phyloP scores from a whole-genome alignment of 2,329 filamentous ascomycete genomes.

The Fusarium cyanostomum region DNA sequence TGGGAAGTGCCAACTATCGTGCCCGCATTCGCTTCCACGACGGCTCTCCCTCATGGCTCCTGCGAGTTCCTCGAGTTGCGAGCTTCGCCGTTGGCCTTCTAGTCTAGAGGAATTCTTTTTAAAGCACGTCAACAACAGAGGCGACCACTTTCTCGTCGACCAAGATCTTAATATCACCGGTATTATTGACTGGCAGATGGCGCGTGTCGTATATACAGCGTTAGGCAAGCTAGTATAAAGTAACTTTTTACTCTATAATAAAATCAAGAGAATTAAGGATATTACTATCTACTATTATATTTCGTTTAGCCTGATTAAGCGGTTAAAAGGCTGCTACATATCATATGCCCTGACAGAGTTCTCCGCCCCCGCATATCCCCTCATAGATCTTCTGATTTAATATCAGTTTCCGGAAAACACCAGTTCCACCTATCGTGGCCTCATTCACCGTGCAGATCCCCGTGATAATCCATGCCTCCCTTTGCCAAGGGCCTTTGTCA shows the following conservation, averaged over 20 bases:
- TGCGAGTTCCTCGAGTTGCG: slow-evolving; percentile 36
- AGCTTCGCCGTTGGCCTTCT: slow-evolving; percentile 21
- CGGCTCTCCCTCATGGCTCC: slow-evolving; percentile 40
- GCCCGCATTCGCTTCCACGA: slow-evolving; percentile 43
- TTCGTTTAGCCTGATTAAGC: neutral
- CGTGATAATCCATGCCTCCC: neutral
- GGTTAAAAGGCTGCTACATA: neutral
- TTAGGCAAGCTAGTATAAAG: neutral
- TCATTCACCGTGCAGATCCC: neutral
- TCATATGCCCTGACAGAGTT: neutral
- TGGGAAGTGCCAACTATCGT: slow-evolving; percentile 44
- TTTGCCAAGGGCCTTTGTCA: neutral
- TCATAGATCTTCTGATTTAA: neutral
- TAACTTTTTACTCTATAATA: too few relatives aligned
- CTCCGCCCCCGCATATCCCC: neutral
- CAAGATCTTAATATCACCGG: slow-evolving; percentile 55
- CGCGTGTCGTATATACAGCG: slow-evolving; percentile 17
- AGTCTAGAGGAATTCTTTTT: slow-evolving; percentile 48
- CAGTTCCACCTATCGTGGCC: neutral
- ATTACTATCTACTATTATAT: too few relatives aligned
- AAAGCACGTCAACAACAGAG: slow-evolving; percentile 58
- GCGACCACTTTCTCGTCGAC: slow-evolving; percentile 56
- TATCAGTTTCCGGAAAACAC: neutral
- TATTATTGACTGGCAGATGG: slow-evolving; percentile 38
- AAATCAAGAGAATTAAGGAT: too few relatives aligned